Evolutionary conservation across 2,329 filamentous ascomycete species (phyloP), one percentile per base, ranked within the genome.

Genomic region (Clarireedia paspali): DNA sequence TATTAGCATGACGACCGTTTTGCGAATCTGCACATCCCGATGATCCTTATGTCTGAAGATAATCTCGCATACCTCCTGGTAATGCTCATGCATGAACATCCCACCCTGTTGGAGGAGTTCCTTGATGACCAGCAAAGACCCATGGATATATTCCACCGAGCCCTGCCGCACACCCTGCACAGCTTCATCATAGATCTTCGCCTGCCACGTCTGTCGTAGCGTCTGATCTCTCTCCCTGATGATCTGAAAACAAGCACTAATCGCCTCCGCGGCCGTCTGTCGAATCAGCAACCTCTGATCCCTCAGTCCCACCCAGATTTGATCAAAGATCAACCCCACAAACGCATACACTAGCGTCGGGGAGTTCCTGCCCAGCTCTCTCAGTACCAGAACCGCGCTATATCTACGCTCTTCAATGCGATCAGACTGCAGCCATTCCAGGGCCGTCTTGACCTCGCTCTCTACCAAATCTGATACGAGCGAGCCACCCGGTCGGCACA

Each of bases 61-160:
- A 60, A 94, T 91, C 60, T 99, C 94, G 70, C 92, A 97, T 10
- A 90, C 87, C 64, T 95, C 89, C 57, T 87, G 83, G 71, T 97
- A 99, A 68, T 91, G 84, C 40, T 91, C 89, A 66, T 96, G 91
- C 94, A 99, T 97, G 72, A 95, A 99, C 92, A 99, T 99, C 64
- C 91, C 91, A 53, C 94, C 94, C 70, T 96, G 92, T 60, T 94
- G 83, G 17, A 99, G 82, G 48, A 99, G 80, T 73, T 97, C 92
- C 70, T 92, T 95, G 66, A 97, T 80, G 1, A 95, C 91, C 20
- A 99, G 79, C 42, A 99, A 79, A 2, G 92, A 96, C n/a, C 90
- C 94, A 69, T 99, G 95, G 44, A 95, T 87, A 58, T 85, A 87
- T 70, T 99, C 94, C 54, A 95, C 81, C 17, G 89, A 90, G 64